Conservation (phyloP, 768 basidiomycete genomes). For the Agrocybe praecox region DNA sequence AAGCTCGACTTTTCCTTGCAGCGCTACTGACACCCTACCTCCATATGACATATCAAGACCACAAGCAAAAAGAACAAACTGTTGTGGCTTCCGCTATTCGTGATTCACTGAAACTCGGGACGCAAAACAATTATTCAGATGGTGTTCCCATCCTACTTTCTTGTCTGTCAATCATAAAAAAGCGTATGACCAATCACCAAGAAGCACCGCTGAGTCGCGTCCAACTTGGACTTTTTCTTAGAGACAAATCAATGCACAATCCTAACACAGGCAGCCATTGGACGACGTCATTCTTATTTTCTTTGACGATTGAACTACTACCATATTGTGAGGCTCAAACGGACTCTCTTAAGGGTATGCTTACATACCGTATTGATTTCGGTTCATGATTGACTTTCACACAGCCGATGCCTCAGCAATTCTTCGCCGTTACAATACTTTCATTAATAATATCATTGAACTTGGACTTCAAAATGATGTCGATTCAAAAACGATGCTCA, state of each 20-base stretch:
- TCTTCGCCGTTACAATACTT: slow-evolving; percentile 65
- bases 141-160: slow-evolving; percentile 71
- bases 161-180: slow-evolving; percentile 42
- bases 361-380: background rate
- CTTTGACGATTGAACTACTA: slow-evolving; percentile 71
- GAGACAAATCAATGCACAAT: slow-evolving; percentile 70
- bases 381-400: slow-evolving; percentile 2
- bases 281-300: slow-evolving; percentile 73
- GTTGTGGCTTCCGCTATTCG: slow-evolving; percentile 73
- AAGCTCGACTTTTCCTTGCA: slow-evolving; percentile 76
- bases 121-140: slow-evolving; percentile 75
- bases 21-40: slow-evolving; percentile 75
- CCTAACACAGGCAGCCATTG: slow-evolving; percentile 63
- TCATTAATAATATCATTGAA: slow-evolving; percentile 61
- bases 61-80: slow-evolving; percentile 61
- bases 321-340: slow-evolving; percentile 46
- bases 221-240: slow-evolving; percentile 62
- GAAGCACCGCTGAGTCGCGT: slow-evolving; percentile 10
- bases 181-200: slow-evolving; percentile 9
- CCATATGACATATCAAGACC: slow-evolving; percentile 57
- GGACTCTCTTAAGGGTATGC: slow-evolving; percentile 48
- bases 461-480: slow-evolving; percentile 60
- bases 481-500: slow-evolving; percentile 74
- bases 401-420: slow-evolving; percentile 49
- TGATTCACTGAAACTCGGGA: slow-evolving; percentile 84